Conservation (phyloP, 2,329 filamentous ascomycete genomes). For the Colletotrichum sp. region DNA sequence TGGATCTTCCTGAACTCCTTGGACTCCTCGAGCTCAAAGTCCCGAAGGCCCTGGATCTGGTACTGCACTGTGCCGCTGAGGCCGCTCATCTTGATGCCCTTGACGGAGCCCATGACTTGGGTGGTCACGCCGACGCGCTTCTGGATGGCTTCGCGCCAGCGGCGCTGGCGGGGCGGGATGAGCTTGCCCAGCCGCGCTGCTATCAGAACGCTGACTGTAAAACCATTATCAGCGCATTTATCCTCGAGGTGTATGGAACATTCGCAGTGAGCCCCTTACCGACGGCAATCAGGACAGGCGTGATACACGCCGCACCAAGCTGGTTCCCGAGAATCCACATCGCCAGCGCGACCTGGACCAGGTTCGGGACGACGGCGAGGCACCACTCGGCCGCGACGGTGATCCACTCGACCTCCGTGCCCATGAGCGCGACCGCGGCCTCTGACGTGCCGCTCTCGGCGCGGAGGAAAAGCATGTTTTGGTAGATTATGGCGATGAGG, state of each 20-base stretch:
- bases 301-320: conserved; percentile 42
- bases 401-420: conserved; percentile 33
- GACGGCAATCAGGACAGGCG: conserved; percentile 42
- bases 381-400: conserved; percentile 24
- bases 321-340: conserved; percentile 32
- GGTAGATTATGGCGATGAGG: conserved; percentile 29
- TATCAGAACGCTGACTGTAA: neutral
- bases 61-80: conserved; percentile 41
- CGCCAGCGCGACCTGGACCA: conserved; percentile 26
- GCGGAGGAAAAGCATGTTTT: conserved; percentile 24
- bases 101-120: conserved; percentile 52
- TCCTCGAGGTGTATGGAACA: accelerated
- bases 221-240: accelerated
- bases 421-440: conserved; percentile 29
- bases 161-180: neutral
- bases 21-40: conserved; percentile 22
- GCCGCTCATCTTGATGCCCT: conserved; percentile 55
- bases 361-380: conserved; percentile 17
- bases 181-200: neutral
- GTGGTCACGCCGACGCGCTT: conserved; percentile 52
- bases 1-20: conserved; percentile 7
- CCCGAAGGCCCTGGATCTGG: conserved; percentile 23
- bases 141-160: conserved; percentile 55
- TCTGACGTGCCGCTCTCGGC: conserved; percentile 11
- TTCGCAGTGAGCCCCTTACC: conserved; percentile 18